Evolutionary conservation across 2,329 filamentous ascomycete genomes (phyloP).

Genomic region (Helicocarpus griseus): DNA sequence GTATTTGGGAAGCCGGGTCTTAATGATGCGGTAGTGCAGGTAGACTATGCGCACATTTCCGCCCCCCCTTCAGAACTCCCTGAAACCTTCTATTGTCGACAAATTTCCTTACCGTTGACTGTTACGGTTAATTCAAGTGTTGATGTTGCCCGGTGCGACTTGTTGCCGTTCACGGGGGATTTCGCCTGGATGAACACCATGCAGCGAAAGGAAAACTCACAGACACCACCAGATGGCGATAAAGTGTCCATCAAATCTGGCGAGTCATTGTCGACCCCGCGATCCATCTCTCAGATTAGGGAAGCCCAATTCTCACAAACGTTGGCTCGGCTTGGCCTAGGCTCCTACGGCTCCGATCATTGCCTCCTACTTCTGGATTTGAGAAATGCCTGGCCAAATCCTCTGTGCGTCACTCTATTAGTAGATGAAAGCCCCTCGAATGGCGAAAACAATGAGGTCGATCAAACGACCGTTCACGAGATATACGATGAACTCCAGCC

Average conservation of each 20-base stretch:
- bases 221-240: not conserved
- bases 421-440: conserved; percentile 25
- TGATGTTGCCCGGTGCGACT: conserved; percentile 69
- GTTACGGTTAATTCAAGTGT: conserved; percentile 89
- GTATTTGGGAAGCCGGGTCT: conserved; percentile 79
- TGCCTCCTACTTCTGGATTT: conserved; percentile 76
- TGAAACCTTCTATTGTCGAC: conserved; percentile 72
- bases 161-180: conserved; percentile 60
- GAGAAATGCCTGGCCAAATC: conserved; percentile 80
- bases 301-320: conserved; percentile 37
- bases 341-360: conserved; percentile 47
- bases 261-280: not conserved
- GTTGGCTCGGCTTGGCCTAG: conserved; percentile 32
- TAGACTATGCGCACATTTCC: conserved; percentile 80
- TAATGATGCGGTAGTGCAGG: conserved; percentile 66
- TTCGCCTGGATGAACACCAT: conserved; percentile 52
- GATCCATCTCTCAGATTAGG: conserved; percentile 16
- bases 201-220: not conserved
- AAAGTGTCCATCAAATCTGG: conserved; percentile 5
- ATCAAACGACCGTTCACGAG: conserved; percentile 22
- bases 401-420: conserved; percentile 57
- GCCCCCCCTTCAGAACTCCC: conserved; percentile 56
- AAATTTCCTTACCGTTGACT: conserved; percentile 68
- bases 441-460: conserved; percentile 11
- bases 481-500: conserved; percentile 43